A percentile compares a stretch with the other conserved stretches of the same genome.
Conservation (phyloP, 345 rosid species). For the Salix viminalis region DNA sequence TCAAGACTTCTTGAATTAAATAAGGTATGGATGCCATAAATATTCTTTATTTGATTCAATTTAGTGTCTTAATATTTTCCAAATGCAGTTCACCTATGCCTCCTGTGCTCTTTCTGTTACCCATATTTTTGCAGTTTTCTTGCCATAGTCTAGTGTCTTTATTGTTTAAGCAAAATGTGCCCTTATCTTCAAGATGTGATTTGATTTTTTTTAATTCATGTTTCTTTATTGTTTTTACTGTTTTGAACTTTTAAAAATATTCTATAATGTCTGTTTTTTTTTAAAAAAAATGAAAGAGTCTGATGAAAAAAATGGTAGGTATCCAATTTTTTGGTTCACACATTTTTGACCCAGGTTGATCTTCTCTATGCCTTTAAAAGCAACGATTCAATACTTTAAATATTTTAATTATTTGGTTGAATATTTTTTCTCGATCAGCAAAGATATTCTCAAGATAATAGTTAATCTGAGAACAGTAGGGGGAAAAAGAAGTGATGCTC, state of each 20-base stretch:
- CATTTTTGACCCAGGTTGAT: background rate
- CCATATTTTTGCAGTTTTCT: background rate
- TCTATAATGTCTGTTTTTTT: background rate
- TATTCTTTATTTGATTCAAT: constrained; percentile 1
- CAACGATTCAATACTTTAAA: no score
- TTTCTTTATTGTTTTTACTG: background rate
- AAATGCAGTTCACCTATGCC: background rate
- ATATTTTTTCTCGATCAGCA: background rate
- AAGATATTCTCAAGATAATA: background rate
- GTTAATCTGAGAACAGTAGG: background rate
- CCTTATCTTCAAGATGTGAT: background rate
- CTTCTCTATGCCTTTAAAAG: background rate
- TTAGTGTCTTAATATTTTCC: background rate
- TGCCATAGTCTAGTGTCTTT: background rate
- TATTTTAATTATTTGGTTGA: background rate
- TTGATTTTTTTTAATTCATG: background rate
- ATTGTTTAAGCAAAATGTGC: background rate
- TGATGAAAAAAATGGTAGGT: background rate
- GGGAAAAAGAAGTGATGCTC: background rate
- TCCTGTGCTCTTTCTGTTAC: background rate
- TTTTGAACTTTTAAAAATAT: background rate
- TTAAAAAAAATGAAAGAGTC: background rate
- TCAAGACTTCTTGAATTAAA: constrained; percentile 79
- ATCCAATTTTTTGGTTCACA: background rate
- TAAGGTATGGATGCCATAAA: constrained; percentile 39